These are phyloP conservation scores for Yarrowia porcina DNA, from an alignment of 805 yeast genomes.

Conservation along the genomic window DNA sequence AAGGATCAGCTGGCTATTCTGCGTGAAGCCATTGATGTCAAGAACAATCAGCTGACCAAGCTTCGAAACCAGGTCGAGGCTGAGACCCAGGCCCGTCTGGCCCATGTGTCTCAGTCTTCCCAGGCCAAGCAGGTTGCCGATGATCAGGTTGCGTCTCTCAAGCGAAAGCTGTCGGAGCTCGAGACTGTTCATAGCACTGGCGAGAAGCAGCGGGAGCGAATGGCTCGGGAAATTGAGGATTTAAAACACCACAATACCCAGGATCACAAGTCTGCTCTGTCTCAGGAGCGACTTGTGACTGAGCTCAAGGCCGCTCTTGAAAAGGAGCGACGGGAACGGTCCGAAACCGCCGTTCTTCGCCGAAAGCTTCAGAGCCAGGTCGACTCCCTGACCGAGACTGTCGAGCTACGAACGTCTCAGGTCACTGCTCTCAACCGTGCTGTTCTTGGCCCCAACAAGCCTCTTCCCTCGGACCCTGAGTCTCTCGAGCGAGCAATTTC, in stretches of 20 bases:
- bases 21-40: slow-evolving; percentile 28
- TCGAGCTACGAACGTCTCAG: slow-evolving; percentile 31
- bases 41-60: slow-evolving; percentile 31
- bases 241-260: slow-evolving; percentile 33
- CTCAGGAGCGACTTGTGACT: slow-evolving; percentile 30
- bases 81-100: slow-evolving; percentile 26
- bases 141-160: slow-evolving; percentile 36
- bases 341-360: slow-evolving; percentile 32
- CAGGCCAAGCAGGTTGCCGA: slow-evolving; percentile 48
- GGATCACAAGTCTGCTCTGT: slow-evolving; percentile 31
- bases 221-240: slow-evolving; percentile 36
- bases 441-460: slow-evolving; percentile 25
- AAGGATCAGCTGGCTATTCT: slow-evolving; percentile 29
- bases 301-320: slow-evolving; percentile 29
- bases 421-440: slow-evolving; percentile 30
- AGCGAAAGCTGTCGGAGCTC: slow-evolving; percentile 31
- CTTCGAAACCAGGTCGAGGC: slow-evolving; percentile 29
- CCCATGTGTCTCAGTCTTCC: slow-evolving; percentile 32
- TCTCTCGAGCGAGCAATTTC: slow-evolving; percentile 40
- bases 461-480: slow-evolving; percentile 27
- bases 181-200: slow-evolving; percentile 27
- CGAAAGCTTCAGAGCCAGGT: slow-evolving; percentile 31
- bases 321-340: slow-evolving; percentile 31
- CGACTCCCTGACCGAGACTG: slow-evolving; percentile 29
- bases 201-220: slow-evolving; percentile 29